Base-by-base conservation (phyloP, 192 early-diverging fungal genomes). In the Backusella liffmaniae region DNA sequence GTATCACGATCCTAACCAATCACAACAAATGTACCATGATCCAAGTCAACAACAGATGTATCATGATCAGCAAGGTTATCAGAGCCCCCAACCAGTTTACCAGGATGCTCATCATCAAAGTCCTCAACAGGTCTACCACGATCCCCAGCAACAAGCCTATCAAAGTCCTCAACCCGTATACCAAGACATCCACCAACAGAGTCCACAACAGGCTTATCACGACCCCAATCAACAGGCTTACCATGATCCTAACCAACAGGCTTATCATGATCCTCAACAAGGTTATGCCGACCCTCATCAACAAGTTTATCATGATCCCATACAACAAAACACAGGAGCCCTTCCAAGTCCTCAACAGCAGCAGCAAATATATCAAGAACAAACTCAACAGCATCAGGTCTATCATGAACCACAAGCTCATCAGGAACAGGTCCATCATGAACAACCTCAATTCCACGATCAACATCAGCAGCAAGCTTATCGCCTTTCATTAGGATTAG, bases 401-500 rank as follows among this genome's bases (percentile, higher is more conserved):
- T 29, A 62, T 13, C 56, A 62, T 62, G 56, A 62, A 23, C 56
- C 56, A 30, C n/a, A 30, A 8, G 18, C 29, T 16, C 29, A 67
- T 35, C 16, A 26, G 23, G 21, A 59, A 29, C 56, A 59, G 21
- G 23, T 59, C 6, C 23, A 59, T 62, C 56, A 62, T 26, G 56
- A 62, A 62, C 56, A 32, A 15, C 18, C 46, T n/a, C 66, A 67
- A 67, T 67, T 9, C 29, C 35, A 67, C 29, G 16, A 67, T 16
- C 32, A 23, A 23, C 67, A 41, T 26, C 36, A 69, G 39, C 67
- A 69, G 37, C 16, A 26, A 21, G 10, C 7, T 9, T 69, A 13
- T 41, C 67, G 67, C 21, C 35, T 69, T 12, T 69, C 67, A 41
- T 26, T 69, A 69, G 67, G 37, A 35, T 39, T 37, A n/a, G 35